Conservation (phyloP, 2,329 filamentous ascomycete species). For the Xylariaceae sp. region DNA sequence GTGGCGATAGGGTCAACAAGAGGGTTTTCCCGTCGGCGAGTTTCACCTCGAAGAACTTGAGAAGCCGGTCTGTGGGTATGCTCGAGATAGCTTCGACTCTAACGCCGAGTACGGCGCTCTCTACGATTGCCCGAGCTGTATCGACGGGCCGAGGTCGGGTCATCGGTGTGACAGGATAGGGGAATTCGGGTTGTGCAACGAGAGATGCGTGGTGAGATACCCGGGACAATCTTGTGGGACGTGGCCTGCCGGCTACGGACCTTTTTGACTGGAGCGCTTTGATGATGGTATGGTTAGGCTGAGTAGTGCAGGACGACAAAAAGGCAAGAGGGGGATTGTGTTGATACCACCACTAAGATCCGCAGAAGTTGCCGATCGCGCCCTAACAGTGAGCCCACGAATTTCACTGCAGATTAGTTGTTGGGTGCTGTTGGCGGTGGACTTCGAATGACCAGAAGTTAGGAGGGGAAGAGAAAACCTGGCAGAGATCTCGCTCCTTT, state of each 20-base stretch:
- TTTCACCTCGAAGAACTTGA: slow-evolving; percentile 42
- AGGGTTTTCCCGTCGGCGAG: slow-evolving; percentile 41
- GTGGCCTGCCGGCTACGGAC: slow-evolving; percentile 22
- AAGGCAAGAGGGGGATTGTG: slow-evolving; percentile 23
- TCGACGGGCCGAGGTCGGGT: slow-evolving; percentile 32
- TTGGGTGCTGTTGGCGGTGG: slow-evolving; percentile 13
- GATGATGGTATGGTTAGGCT: slow-evolving; percentile 19
- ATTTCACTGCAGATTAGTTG: slow-evolving; percentile 19
- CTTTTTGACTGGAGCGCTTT: slow-evolving; percentile 27
- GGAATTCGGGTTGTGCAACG: slow-evolving; percentile 27
- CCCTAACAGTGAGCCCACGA: slow-evolving; percentile 26
- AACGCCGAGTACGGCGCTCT: slow-evolving; percentile 32
- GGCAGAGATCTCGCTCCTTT: background rate
- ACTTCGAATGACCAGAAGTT: slow-evolving; percentile 8
- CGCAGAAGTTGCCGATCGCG: slow-evolving; percentile 24
- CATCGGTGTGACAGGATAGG: slow-evolving; percentile 34
- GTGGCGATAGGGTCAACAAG: slow-evolving; percentile 42
- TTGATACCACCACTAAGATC: slow-evolving; percentile 27
- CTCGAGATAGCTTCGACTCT: slow-evolving; percentile 34
- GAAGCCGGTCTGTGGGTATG: slow-evolving; percentile 37
- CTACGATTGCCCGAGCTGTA: slow-evolving; percentile 37
- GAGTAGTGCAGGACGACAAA: slow-evolving; percentile 24
- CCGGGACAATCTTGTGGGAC: slow-evolving; percentile 30
- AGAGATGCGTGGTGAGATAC: slow-evolving; percentile 26
- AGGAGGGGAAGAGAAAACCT: background rate